Percentiles rank a stretch among this genome's conserved stretches.
These are phyloP conservation scores for Talaromyces sp. DNA, from an alignment of 2,329 filamentous ascomycete genomes.

Conservation along the genomic window DNA sequence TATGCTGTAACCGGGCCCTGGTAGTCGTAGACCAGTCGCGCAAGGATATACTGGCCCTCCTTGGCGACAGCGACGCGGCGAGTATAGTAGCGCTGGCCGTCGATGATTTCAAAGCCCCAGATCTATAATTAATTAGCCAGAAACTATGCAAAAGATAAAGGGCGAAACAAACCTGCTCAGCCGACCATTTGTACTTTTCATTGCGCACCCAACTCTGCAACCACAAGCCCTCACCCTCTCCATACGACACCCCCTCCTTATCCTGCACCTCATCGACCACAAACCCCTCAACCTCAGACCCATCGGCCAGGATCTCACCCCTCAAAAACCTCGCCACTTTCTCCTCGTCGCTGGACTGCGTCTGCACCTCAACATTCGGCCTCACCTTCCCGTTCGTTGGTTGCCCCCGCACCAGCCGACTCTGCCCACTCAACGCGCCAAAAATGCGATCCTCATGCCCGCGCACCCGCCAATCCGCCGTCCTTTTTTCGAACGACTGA, in stretches of 20 bases:
- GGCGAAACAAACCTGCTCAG: constrained; percentile 42
- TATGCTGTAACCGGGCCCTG: neutral
- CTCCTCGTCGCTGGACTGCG: constrained; percentile 30
- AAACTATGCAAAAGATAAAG: neutral
- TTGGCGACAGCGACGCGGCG: constrained; percentile 39
- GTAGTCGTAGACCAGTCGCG: constrained; percentile 39
- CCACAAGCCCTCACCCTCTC: constrained; percentile 37
- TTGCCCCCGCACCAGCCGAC: constrained; percentile 42
- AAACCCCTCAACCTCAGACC: constrained; percentile 54
- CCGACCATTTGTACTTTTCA: constrained; percentile 48
- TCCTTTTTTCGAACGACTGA: constrained; percentile 56
- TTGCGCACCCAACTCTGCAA: constrained; percentile 49
- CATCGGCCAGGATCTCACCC: constrained; percentile 46
- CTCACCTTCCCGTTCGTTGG: constrained; percentile 33
- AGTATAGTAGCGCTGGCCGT: constrained; percentile 38
- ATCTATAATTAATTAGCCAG: constrained; percentile 24
- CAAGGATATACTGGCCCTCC: constrained; percentile 28
- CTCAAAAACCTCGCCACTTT: constrained; percentile 33
- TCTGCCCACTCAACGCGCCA: constrained; percentile 61
- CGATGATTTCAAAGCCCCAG: constrained; percentile 43
- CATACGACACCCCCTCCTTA: constrained; percentile 6
- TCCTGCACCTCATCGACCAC: constrained; percentile 44
- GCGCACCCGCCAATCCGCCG: constrained; percentile 54
- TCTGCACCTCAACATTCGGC: constrained; percentile 30
- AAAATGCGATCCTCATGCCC: constrained; percentile 76